Evolutionary conservation across 345 rosid genomes (phyloP).

Genomic region (Eucalyptus tenuipes): DNA sequence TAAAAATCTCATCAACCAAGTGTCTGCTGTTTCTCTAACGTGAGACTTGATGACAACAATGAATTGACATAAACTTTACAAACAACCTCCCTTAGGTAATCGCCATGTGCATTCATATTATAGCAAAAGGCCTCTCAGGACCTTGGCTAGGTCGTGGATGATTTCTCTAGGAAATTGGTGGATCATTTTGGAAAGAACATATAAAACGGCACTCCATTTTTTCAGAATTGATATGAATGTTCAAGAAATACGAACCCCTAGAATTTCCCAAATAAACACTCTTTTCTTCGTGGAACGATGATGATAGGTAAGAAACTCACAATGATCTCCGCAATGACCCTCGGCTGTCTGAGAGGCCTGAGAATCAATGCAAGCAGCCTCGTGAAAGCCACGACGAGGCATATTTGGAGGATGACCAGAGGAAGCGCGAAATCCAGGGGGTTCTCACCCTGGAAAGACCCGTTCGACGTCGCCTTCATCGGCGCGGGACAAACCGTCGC

Average conservation of each 20-base stretch:
- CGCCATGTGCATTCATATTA: background rate
- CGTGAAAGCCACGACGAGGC: slow-evolving; percentile 48
- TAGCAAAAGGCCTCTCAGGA: background rate
- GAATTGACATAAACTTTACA: background rate
- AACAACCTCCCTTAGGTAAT: background rate
- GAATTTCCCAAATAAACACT: background rate
- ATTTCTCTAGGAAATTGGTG: background rate
- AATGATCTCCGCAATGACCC: slow-evolving; percentile 77
- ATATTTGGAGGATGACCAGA: slow-evolving; percentile 56
- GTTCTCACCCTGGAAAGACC: slow-evolving; percentile 58
- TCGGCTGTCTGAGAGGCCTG: slow-evolving; percentile 57
- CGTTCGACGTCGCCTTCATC: slow-evolving; percentile 73
- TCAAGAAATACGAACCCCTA: background rate
- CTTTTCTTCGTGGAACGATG: background rate
- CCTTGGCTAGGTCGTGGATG: background rate
- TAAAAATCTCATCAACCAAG: background rate
- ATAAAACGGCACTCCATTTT: background rate
- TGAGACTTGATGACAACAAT: background rate
- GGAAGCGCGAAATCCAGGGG: slow-evolving; percentile 78
- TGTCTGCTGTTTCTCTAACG: background rate
- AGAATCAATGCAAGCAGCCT: slow-evolving; percentile 44
- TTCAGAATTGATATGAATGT: background rate
- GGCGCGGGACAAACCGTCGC: slow-evolving; percentile 16
- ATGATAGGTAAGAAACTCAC: slow-evolving; percentile 13
- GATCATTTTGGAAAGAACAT: background rate